Conservation (phyloP, 306 rosid genomes). For the Dalbergia cochinchinensis region DNA sequence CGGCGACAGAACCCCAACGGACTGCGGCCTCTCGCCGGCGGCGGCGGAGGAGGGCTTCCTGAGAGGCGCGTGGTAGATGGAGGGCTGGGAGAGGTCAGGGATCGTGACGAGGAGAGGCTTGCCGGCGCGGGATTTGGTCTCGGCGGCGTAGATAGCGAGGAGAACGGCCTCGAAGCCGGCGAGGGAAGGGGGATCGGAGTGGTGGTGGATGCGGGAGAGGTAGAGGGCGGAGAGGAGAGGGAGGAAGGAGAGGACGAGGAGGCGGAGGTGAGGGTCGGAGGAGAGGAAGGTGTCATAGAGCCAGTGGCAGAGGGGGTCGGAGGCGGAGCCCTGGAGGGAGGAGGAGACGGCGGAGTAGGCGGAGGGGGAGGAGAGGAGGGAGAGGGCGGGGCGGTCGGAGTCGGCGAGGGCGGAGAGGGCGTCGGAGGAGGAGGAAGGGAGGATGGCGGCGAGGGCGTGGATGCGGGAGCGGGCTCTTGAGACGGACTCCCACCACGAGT, state of each 20-base stretch:
- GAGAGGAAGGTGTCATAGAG: conserved; percentile 94
- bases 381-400: conserved; percentile 96
- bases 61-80: conserved; percentile 80
- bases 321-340: conserved; percentile 78
- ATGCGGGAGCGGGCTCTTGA: conserved; percentile 94
- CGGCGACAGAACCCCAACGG: conserved; percentile 72
- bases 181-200: conserved; percentile 69
- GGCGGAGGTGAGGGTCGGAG: conserved; percentile 87
- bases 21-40: conserved; percentile 34
- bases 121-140: conserved; percentile 80
- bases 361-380: conserved; percentile 79
- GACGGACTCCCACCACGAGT: conserved; percentile 95
- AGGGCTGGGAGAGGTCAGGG: conserved; percentile 92
- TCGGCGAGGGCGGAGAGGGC: conserved; percentile 81
- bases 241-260: conserved; percentile 85
- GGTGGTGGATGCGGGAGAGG: conserved; percentile 78
- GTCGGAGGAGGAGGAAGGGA: conserved; percentile 48
- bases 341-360: conserved; percentile 70
- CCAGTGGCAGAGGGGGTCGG: conserved; percentile 97
- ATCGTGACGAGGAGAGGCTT: conserved; percentile 78
- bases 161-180: conserved; percentile 97
- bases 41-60: conserved; percentile 31
- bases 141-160: conserved; percentile 83
- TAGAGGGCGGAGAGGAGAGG: conserved; percentile 86
- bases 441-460: conserved; percentile 76